Evolutionary conservation across 129 eudicot species (phyloP), one percentile per base, ranked within the genome.

Genomic region (Helichrysum umbraculigerum): DNA sequence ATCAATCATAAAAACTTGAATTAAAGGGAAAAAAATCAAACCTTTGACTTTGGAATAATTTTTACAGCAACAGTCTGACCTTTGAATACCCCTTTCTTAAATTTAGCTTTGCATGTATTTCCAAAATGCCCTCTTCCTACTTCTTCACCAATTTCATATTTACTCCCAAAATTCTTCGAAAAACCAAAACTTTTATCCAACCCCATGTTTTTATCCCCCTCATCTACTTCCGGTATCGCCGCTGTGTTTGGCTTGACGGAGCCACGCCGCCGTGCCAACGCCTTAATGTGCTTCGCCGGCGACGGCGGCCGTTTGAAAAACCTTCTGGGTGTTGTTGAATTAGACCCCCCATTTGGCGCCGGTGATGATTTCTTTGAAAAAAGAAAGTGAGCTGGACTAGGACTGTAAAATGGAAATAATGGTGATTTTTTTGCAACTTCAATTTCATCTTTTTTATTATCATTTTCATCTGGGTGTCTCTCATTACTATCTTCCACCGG

Each of bases 51-150:
- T 15, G 97, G 89, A 37, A 93, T 90, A 87, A 93, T 86, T 79
- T 93, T 93, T 65, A 94, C 97, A 25, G 98, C 98, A 71, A 94
- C 93, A 39, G 87, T 85, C 41, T 87, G 91, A 28, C 93, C 98
- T 76, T 91, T 93, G 8, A 91, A 72, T 51, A 87, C 93, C 30
- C 97, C 98, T 72, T 93, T 94, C 81, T 91, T 91, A 52, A 72
- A 74, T 68, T 77, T 88, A 6, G 96, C 98, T 63, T 71, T 75
- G 73, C 96, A 83, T 16, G 97, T 91, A 83, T 89, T 78, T 82
- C 96, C 98, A 85, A 91, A 94, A 88, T 94, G 98, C 76, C 98
- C 97, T 80, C 97, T 72, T 70, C 98, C 96, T 11, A 93, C 91
- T 63, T 93, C 97, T 21, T 88, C 96, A 10, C 97, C 97, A 7